Evolutionary conservation across 2,329 filamentous ascomycete genomes (phyloP), one percentile per base, ranked within the genome.

Genomic region (Bipolaris oryzae): DNA sequence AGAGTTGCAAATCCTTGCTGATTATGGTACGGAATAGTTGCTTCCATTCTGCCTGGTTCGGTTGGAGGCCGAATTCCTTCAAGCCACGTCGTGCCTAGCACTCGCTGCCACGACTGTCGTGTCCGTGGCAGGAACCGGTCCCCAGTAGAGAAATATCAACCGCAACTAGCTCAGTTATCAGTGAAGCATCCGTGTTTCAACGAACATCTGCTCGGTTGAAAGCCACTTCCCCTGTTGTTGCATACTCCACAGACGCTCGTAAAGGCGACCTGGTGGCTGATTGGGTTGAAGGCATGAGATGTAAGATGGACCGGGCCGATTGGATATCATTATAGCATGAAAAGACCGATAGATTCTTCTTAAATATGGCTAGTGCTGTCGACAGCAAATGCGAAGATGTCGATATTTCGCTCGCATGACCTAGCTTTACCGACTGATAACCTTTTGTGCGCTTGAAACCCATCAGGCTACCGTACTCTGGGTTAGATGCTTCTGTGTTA

Each of bases 41-140:
- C 47, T 16, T 57, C 15, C 53, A 57, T 35, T 49, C 39, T 39
- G 50, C 45, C 25, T 54, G 57, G 53, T 25, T 55, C 15, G 43
- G 31, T 46, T 33, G 48, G 28, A 61, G 44, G 46, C 21, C 48
- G 21, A 16, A 53, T 44, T 53, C 53, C 16, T 57, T 52, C 20
- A 50, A 35, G 38, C 47, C 43, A 9, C 33, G 50, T 10, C 35
- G 21, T 21, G n/a, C n/a, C 13, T 38, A 16, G 28, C 38, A 37
- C 23, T 20, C 33, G 39, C 37, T 43, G 23, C 23, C 25, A 33
- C 50, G 45, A 57, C 31, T 21, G 10, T 46, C 23, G 23, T n/a
- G 18, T 41, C 16, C n/a, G 31, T 28, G 16, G 3, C 37, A 25
- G n/a, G 16, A 25, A 16, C 44, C 44, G 28, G 31, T 9, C 25